These are phyloP conservation scores for Suillus subalutaceus DNA, from an alignment of 768 basidiomycete species.

Conservation along the genomic window DNA sequence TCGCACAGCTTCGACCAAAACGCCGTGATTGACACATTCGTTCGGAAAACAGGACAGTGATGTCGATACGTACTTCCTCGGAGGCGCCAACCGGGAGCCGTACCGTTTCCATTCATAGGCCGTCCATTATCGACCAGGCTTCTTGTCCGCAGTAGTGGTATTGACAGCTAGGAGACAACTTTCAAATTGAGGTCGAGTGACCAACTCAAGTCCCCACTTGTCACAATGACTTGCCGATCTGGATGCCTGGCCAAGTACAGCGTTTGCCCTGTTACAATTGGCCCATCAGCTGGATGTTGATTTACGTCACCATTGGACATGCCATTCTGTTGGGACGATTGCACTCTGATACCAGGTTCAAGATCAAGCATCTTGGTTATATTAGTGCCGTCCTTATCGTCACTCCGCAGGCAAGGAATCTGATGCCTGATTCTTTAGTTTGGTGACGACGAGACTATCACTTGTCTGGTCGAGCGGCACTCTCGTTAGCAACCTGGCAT, in stretches of 20 bases:
- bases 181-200: constrained; percentile 14
- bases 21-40: neutral
- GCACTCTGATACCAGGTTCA: constrained; percentile 29
- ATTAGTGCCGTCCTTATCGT: constrained; percentile 44
- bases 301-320: constrained; percentile 51
- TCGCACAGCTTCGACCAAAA: neutral
- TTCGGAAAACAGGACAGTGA: neutral
- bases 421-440: constrained; percentile 62
- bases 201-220: constrained; percentile 30
- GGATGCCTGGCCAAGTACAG: constrained; percentile 48
- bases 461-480: constrained; percentile 33
- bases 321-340: constrained; percentile 43
- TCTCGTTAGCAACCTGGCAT: constrained; percentile 42
- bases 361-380: constrained; percentile 42
- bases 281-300: constrained; percentile 50
- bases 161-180: constrained; percentile 37
- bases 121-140: constrained; percentile 49
- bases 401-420: constrained; percentile 51
- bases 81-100: constrained; percentile 44
- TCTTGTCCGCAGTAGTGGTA: constrained; percentile 42
- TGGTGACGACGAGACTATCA: constrained; percentile 33
- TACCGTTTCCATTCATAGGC: constrained; percentile 44
- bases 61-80: neutral
- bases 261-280: constrained; percentile 50
- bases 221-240: constrained; percentile 47